Evolutionary conservation across 2,329 filamentous ascomycete species (phyloP).

Genomic region (Ceratocystis smalleyi): DNA sequence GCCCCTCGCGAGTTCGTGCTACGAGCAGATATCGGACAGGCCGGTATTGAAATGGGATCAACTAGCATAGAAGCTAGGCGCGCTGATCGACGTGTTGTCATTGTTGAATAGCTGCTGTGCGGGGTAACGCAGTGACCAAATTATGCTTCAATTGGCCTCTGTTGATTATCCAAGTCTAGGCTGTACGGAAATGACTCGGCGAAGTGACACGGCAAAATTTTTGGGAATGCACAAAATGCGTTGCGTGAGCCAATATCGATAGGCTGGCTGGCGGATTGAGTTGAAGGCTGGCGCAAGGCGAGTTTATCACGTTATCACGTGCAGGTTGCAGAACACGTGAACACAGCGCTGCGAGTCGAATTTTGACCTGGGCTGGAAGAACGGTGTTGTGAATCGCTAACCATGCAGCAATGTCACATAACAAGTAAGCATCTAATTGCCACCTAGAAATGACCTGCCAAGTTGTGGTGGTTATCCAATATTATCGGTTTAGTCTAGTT

Average conservation of each 20-base stretch:
- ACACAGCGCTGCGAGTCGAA: background rate
- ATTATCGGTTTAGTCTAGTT: background rate
- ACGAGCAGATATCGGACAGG: background rate
- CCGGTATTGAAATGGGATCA: background rate
- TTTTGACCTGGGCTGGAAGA: background rate
- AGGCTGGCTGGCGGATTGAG: background rate
- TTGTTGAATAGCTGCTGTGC: background rate
- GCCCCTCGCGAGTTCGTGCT: background rate
- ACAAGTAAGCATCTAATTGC: background rate
- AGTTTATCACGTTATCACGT: background rate
- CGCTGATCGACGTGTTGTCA: conserved; percentile 6
- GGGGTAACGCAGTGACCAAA: background rate
- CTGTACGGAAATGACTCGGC: background rate
- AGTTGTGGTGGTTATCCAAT: background rate
- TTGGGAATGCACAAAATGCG: background rate
- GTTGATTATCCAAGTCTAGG: background rate
- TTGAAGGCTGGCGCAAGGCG: background rate
- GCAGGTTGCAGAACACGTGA: background rate
- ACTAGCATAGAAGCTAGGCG: conserved; percentile 6
- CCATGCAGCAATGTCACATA: background rate
- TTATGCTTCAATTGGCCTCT: background rate
- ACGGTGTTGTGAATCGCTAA: background rate
- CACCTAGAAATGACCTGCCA: background rate
- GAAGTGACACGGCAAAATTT: background rate
- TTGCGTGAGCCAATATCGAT: background rate